Conservation (phyloP, 176 grass and related monocot genomes). For the Cymbopogon citratus region DNA sequence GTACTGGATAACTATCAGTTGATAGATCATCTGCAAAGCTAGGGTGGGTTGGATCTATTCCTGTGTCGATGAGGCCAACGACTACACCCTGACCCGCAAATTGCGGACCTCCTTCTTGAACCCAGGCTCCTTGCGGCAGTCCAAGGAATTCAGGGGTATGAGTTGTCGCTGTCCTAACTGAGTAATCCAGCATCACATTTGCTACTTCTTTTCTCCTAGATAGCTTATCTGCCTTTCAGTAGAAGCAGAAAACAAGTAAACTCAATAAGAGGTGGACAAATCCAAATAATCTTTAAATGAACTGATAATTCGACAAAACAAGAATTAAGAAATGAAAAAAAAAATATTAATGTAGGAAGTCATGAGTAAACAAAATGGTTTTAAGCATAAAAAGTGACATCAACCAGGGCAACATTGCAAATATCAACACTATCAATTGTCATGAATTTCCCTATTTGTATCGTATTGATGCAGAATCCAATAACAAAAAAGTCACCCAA, state of each 20-base stretch:
- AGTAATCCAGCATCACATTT: constrained; percentile 83
- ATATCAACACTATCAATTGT: not conserved
- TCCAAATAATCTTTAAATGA: constrained; percentile 10
- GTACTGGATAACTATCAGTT: constrained; percentile 64
- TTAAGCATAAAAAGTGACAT: not conserved
- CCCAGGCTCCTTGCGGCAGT: constrained; percentile 84
- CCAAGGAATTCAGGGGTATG: constrained; percentile 95
- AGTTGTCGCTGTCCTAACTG: constrained; percentile 86
- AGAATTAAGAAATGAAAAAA: not conserved
- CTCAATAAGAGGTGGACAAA: not conserved
- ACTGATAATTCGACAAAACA: not conserved
- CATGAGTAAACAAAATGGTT: not conserved
- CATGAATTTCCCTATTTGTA: not conserved
- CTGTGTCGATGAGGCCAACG: constrained; percentile 88
- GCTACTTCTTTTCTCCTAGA: constrained; percentile 70
- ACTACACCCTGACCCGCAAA: constrained; percentile 82
- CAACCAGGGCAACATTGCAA: not conserved
- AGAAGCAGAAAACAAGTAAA: constrained; percentile 41
- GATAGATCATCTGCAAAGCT: constrained; percentile 76
- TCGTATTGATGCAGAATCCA: constrained; percentile 12
- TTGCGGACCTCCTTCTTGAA: constrained; percentile 78
- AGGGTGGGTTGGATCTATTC: constrained; percentile 86
- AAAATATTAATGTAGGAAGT: not conserved
- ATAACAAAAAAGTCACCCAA: not conserved
- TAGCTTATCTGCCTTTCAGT: constrained; percentile 76